phyloP scores from a whole-genome alignment of 208 protist species.

The Crithidia fasciculata region DNA sequence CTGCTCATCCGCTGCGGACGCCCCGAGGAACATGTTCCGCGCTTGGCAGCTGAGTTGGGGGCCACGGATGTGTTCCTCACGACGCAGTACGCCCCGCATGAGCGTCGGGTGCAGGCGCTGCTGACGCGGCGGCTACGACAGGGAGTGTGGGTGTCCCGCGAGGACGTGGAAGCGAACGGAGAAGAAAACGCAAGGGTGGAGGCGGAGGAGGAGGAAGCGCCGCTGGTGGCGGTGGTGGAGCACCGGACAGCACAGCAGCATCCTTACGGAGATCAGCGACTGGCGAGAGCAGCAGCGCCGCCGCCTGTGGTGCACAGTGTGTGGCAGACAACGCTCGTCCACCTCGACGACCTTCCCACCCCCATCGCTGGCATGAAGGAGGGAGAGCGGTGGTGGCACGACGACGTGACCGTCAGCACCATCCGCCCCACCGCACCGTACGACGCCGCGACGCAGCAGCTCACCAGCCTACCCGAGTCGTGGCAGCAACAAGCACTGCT shows the following conservation, averaged over 20 bases:
- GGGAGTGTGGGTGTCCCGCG: constrained; percentile 49
- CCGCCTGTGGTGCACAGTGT: constrained; percentile 62
- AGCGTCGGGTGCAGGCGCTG: constrained; percentile 72
- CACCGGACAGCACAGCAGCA: constrained; percentile 17
- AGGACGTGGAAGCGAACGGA: constrained; percentile 12
- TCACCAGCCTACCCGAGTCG: constrained; percentile 36
- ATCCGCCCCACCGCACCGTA: constrained; percentile 85
- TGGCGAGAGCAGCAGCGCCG: neutral
- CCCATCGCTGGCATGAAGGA: constrained; percentile 82
- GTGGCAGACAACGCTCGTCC: constrained; percentile 91
- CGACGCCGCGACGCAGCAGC: constrained; percentile 46
- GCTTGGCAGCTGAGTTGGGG: constrained; percentile 74
- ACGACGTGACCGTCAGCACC: constrained; percentile 75
- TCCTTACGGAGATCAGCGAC: constrained; percentile 4
- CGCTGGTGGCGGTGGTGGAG: constrained; percentile 42
- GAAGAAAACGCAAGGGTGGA: neutral
- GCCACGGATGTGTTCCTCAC: constrained; percentile 82
- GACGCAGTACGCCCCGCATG: constrained; percentile 89
- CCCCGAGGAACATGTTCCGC: constrained; percentile 87
- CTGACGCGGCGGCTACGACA: constrained; percentile 40
- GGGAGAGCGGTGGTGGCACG: constrained; percentile 89
- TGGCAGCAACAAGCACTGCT: constrained; percentile 36
- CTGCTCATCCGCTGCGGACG: constrained; percentile 81
- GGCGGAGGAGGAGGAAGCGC: constrained; percentile 11
- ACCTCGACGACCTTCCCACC: constrained; percentile 87